Base-by-base conservation (phyloP, 2,329 filamentous ascomycete species). In the Leptographium procerum region DNA sequence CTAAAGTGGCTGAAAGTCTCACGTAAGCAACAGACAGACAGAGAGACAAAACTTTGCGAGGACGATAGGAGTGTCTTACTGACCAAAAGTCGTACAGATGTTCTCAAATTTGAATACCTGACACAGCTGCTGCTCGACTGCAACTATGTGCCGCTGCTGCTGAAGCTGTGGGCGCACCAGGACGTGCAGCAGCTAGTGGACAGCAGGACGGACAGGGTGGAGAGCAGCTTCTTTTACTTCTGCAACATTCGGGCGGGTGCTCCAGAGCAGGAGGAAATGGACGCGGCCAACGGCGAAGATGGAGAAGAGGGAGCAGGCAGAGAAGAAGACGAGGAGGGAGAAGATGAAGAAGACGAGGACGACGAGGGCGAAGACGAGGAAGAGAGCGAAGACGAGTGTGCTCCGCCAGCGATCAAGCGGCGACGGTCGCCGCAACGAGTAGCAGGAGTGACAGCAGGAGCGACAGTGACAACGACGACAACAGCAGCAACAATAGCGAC, bases 1-100 rank as follows among this genome's bases (percentile, higher is more conserved):
- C 70, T 97, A 61, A 99, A 97, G 72, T 99, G 94, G 94, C 87
- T 97, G 66, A 95, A 96, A 70, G 77, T 95, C 57, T 96, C 91
- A 59, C 94, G 90, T 95, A 76, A 77, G 89, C 14, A 10, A 22
- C 3, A 7, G 6, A 43, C 16, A 13, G 8, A 13, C n/a, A 3
- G 1, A 7, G n/a, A 36, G 36, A 7, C 8, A 28, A 26, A 16
- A 29, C 22, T n/a, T n/a, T n/a, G n/a, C 58, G 55, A 50, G 13
- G 19, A 2, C 13, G 13, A 4, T 19, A n/a, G n/a, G 13, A 19
- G 36, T 8, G 6, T 6, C 9, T 4, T 9, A 26, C 47, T 50
- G 26, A 29, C 47, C n/a, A n/a, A 19, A 13, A 7, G 14, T 2
- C 62, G 47, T 5, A 34, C 11, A 95, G 90, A 99, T 69, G 82